A percentile compares a stretch with the other conserved stretches of the same genome.
Evolutionary conservation across 1,284 basidiomycete species (phyloP).

Genomic region (Fomitopsis betulina): DNA sequence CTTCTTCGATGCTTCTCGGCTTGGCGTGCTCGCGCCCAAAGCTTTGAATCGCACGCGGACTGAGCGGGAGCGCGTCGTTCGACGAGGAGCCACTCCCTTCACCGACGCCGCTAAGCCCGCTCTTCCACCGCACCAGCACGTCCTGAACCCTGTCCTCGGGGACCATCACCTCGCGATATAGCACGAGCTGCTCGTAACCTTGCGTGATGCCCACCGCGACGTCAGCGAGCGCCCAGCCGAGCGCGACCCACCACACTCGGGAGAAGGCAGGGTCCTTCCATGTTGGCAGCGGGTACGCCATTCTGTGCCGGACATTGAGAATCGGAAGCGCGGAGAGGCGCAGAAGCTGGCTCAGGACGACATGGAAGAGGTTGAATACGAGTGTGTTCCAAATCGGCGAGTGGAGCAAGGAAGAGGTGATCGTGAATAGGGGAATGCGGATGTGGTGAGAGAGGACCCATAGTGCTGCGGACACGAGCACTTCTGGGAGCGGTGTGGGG

Average conservation of each 20-base stretch:
- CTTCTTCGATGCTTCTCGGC: slow-evolving; percentile 21
- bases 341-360: slow-evolving; percentile 44
- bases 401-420: slow-evolving; percentile 20
- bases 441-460: slow-evolving; percentile 59
- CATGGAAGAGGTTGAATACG: slow-evolving; percentile 46
- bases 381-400: slow-evolving; percentile 34
- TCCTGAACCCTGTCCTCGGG: slow-evolving; percentile 32
- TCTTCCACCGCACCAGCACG: slow-evolving; percentile 26
- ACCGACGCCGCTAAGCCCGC: slow-evolving; percentile 5
- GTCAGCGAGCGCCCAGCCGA: slow-evolving; percentile 68
- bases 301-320: slow-evolving; percentile 45
- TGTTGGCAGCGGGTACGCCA: slow-evolving; percentile 39
- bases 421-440: slow-evolving; percentile 44
- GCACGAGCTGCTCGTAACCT: slow-evolving; percentile 59
- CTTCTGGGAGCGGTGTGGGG: slow-evolving; percentile 55
- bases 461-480: slow-evolving; percentile 51
- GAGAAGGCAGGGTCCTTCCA: slow-evolving; percentile 57
- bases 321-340: slow-evolving; percentile 52
- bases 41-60: slow-evolving; percentile 13
- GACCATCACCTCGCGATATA: slow-evolving; percentile 66
- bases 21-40: slow-evolving; percentile 6
- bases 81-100: slow-evolving; percentile 10
- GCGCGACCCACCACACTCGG: slow-evolving; percentile 68
- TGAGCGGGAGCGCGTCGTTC: slow-evolving; percentile 22
- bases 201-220: slow-evolving; percentile 58